Percentiles rank a stretch among this genome's conserved stretches.
Evolutionary conservation across 371 early-diverging fungal genomes (phyloP).

Genomic region (Mortierella sp.): DNA sequence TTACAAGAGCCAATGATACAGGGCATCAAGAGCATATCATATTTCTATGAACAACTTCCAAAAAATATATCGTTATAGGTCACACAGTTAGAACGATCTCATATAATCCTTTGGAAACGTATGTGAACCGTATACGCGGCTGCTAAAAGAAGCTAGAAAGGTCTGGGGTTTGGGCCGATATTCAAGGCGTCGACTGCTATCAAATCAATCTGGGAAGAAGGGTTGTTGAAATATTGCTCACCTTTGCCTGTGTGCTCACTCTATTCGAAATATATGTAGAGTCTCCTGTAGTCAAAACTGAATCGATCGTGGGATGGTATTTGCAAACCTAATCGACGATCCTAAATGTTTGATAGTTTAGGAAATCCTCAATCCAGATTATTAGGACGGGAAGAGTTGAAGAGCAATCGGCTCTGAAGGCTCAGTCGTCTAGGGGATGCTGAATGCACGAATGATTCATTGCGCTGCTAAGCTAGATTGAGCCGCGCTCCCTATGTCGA

Average conservation of each 20-base stretch:
- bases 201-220: background rate
- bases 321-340: slow-evolving; percentile 14
- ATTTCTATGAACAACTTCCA: background rate
- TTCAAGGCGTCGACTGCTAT: background rate
- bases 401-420: background rate
- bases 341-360: background rate
- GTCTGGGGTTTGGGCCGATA: background rate
- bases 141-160: background rate
- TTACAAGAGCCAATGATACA: slow-evolving; percentile 18
- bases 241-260: background rate
- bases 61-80: background rate
- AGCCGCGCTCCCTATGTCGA: background rate
- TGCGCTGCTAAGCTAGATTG: background rate
- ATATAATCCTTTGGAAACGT: background rate
- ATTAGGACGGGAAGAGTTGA: background rate
- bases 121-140: background rate
- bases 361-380: background rate
- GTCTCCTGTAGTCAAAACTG: background rate
- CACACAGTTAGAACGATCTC: background rate
- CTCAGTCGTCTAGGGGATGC: background rate
- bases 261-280: background rate
- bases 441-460: too few species aligned
- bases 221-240: background rate
- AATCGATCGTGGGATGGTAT: background rate
- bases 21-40: background rate